Conservation (phyloP, 805 yeast genomes). For the Candida easanensis region DNA sequence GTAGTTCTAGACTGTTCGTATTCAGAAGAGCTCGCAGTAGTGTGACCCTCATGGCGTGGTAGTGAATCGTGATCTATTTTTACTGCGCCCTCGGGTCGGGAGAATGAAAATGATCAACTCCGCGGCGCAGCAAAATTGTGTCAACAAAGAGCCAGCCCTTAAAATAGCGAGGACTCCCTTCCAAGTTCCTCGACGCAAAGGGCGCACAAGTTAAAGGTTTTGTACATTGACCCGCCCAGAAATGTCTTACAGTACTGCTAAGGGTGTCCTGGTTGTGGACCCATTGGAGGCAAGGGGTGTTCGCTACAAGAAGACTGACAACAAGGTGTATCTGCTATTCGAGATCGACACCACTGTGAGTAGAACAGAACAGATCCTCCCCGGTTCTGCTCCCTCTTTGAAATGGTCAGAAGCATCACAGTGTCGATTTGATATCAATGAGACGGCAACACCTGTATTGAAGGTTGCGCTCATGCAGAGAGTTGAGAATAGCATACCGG, state of each 20-base stretch:
- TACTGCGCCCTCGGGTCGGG: too few relatives aligned
- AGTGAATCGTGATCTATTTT: conserved; percentile 2
- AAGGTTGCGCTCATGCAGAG: conserved; percentile 20
- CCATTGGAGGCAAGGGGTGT: conserved; percentile 24
- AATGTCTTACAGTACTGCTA: conserved; percentile 6
- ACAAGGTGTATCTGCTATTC: conserved; percentile 21
- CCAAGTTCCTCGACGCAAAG: too few relatives aligned
- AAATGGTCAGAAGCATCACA: conserved; percentile 26
- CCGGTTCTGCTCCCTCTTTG: background rate
- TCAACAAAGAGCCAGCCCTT: too few relatives aligned
- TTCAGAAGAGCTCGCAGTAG: too few relatives aligned
- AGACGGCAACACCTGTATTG: conserved; percentile 13
- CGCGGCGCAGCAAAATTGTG: too few relatives aligned
- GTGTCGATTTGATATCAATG: conserved; percentile 23
- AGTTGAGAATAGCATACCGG: conserved; percentile 9
- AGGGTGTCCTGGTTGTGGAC: conserved; percentile 25
- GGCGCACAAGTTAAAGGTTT: too few relatives aligned
- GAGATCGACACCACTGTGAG: conserved; percentile 20
- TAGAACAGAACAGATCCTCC: conserved; percentile 12
- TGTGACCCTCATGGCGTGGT: too few relatives aligned
- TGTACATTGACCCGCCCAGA: too few relatives aligned
- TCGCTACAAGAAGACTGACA: background rate
- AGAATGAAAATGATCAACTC: too few relatives aligned
- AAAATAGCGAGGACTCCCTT: too few relatives aligned
- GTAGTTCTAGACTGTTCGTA: too few relatives aligned